Base-by-base conservation (phyloP, 257 asterid species). In the Galeopsis tetrahit region DNA sequence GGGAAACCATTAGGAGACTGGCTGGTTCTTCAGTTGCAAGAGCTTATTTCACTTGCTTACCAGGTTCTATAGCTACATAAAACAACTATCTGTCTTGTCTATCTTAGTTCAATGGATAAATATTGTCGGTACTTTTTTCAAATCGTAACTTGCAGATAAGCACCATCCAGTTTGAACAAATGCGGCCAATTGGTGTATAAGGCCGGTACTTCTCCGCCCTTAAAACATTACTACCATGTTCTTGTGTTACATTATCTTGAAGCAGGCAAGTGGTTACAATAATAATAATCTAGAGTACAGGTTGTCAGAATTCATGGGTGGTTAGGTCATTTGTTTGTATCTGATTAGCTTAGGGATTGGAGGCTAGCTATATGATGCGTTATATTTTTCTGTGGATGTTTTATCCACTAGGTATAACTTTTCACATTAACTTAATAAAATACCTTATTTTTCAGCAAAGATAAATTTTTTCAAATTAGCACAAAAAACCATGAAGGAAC, bases 141-240 rank as follows among this genome's bases (percentile, higher is more conserved):
- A 62, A 53, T 80, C 9, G 15, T 70, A 53, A 75, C 62, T 79
- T 83, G 79, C 85, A 95, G 99, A 87, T 92, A 84, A 95, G 98
- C 88, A 95, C 99, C 79, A 95, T 95, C 82, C 97, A 92, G 84
- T 92, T 95, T 75, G 99, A 88, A 82, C 87, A 88, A 73, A 88
- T 95, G 98, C 88, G 92, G 76, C 91, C 95, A 51, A 81, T 90
- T 55, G 99, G 98, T 42, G 89, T 88, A 95, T 85, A 95, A 92
- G 99, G n/a, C n/a, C n/a, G n/a, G 99, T 95, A 87, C 64, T 43
- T 77, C 55, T 67, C 63, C 32, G 42, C n/a, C 67, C 32, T 52
- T 57, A 0, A 69, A 59, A 40, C 13, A 77, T 53, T 48, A 66
- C 44, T 43, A n/a, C 65, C 21, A 21, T 69, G 63, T 76, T 70